These are phyloP conservation scores for Akanthomyces dipterigenus DNA, from an alignment of 2,329 filamentous ascomycete genomes.

Conservation along the genomic window DNA sequence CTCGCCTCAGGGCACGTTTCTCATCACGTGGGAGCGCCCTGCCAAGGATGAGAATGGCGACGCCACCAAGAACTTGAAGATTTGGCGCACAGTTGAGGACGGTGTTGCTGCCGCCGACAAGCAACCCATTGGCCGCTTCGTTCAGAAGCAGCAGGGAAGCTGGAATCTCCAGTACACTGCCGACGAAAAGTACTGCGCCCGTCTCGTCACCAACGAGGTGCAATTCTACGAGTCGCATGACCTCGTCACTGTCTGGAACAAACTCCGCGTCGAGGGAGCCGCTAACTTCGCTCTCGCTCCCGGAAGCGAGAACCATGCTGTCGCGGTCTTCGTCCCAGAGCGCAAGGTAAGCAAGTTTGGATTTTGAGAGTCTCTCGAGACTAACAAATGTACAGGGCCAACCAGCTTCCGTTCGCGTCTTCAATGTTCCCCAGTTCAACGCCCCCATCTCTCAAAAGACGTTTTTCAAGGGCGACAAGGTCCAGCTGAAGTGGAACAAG, in stretches of 20 bases:
- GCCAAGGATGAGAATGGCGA: conserved; percentile 90
- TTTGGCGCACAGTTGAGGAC: conserved; percentile 81
- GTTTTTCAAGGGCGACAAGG: conserved; percentile 99
- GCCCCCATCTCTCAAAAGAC: conserved; percentile 90
- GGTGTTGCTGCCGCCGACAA: conserved; percentile 55
- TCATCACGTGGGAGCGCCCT: conserved; percentile 95
- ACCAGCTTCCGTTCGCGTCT: conserved; percentile 90
- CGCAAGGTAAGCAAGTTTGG: conserved; percentile 61
- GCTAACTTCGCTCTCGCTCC: conserved; percentile 84
- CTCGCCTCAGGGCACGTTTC: conserved; percentile 82
- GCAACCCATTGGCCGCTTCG: conserved; percentile 77
- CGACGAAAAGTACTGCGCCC: conserved; percentile 90
- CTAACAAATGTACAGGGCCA: conserved; percentile 56
- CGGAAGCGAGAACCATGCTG: conserved; percentile 73
- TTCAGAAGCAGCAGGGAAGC: conserved; percentile 90
- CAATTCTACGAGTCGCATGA: conserved; percentile 92
- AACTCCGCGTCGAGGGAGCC: conserved; percentile 86
- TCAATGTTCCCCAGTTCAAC: conserved; percentile 81
- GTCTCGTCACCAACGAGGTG: conserved; percentile 92
- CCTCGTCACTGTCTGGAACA: conserved; percentile 85
- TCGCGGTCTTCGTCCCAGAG: conserved; percentile 93
- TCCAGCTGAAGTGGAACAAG: conserved; percentile 96
- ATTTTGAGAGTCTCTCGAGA: neutral
- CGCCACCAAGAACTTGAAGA: conserved; percentile 91
- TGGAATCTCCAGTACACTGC: conserved; percentile 97